phyloP scores from a whole-genome alignment of 1,284 basidiomycete genomes.

The Puccinia coronata region DNA sequence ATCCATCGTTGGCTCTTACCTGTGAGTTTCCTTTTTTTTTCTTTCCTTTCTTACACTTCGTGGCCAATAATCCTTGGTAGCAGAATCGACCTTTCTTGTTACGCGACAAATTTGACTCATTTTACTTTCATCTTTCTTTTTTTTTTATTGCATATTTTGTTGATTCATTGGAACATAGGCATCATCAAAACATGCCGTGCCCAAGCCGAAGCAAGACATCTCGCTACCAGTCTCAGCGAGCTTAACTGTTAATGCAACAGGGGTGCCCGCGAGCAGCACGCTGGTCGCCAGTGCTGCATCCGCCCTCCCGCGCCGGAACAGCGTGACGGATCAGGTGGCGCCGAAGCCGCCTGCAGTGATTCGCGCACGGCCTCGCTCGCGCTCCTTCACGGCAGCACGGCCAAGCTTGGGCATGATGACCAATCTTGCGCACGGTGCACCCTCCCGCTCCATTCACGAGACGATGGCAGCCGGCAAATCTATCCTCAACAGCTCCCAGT shows the following conservation, averaged over 20 bases:
- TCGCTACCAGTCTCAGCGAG: slow-evolving; percentile 6
- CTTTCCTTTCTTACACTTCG: no score
- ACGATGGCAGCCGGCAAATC: slow-evolving; percentile 3
- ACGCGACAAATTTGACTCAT: no score
- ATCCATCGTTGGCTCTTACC: slow-evolving; percentile 29
- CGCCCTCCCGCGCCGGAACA: slow-evolving; percentile 1
- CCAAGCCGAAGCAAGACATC: slow-evolving; percentile 7
- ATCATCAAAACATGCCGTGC: neutral
- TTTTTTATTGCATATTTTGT: neutral
- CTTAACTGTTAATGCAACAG: slow-evolving; percentile 2
- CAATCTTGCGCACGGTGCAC: slow-evolving; percentile 1
- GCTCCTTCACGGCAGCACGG: slow-evolving; percentile 11
- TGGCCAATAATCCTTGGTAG: no score
- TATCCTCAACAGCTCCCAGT: neutral
- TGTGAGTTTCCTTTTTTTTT: neutral
- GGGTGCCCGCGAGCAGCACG: neutral
- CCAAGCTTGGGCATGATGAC: slow-evolving; percentile 16
- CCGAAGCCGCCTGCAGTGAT: neutral
- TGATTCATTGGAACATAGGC: neutral
- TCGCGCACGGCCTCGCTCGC: slow-evolving; percentile 9
- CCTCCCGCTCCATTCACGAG: slow-evolving; percentile 4
- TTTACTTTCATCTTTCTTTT: no score
- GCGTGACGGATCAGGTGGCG: slow-evolving; percentile 19
- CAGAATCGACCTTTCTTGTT: no score
- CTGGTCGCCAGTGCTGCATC: neutral